Conservation (phyloP, 495 filamentous ascomycete species). For the Xylaria grammica region DNA sequence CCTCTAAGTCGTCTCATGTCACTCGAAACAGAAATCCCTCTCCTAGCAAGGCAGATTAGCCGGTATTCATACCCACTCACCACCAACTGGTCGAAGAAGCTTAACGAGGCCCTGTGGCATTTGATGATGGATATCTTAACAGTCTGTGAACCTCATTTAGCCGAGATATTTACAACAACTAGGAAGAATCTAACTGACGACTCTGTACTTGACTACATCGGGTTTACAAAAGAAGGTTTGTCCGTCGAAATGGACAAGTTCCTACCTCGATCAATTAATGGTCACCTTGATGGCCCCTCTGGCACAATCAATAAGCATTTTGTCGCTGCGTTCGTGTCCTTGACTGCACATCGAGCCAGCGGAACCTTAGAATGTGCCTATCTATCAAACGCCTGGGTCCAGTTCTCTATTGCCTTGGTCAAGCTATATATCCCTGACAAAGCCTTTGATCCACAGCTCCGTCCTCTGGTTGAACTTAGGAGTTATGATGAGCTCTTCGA, state of each 20-base stretch:
- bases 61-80: constrained; percentile 51
- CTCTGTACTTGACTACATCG: constrained; percentile 11
- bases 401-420: constrained; percentile 68
- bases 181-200: background rate
- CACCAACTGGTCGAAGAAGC: constrained; percentile 51
- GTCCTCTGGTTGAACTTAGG: constrained; percentile 71
- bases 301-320: constrained; percentile 47
- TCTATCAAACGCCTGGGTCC: constrained; percentile 64
- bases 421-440: constrained; percentile 84
- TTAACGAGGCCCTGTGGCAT: constrained; percentile 52
- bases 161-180: constrained; percentile 18
- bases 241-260: constrained; percentile 31
- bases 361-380: constrained; percentile 28
- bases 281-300: constrained; percentile 30
- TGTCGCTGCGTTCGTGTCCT: constrained; percentile 41
- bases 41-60: constrained; percentile 61
- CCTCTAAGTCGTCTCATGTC: constrained; percentile 66
- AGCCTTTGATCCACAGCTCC: constrained; percentile 83
- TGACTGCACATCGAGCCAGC: constrained; percentile 34
- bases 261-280: constrained; percentile 7
- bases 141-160: constrained; percentile 40
- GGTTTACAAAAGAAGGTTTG: constrained; percentile 25
- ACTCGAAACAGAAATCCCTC: constrained; percentile 68
- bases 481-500: constrained; percentile 62
- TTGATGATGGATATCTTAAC: constrained; percentile 55